A percentile compares a stretch with the other conserved stretches of the same genome.
Evolutionary conservation across 2,329 filamentous ascomycete genomes (phyloP).

Genomic region (Penicillium sp.): DNA sequence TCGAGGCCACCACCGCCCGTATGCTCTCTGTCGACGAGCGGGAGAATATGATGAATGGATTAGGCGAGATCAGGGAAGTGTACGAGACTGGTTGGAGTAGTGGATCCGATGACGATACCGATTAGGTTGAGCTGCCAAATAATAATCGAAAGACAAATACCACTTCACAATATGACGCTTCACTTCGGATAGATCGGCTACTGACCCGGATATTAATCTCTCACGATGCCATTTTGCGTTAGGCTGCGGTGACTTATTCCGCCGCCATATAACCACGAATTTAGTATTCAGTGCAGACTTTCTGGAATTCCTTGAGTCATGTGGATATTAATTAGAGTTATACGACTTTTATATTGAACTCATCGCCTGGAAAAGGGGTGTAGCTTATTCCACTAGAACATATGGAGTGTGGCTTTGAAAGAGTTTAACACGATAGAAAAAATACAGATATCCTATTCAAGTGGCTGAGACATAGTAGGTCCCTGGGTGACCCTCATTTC

Average conservation of each 20-base stretch:
- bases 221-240: neutral
- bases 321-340: neutral
- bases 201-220: neutral
- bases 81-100: conserved; percentile 88
- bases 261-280: neutral
- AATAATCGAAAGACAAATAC: neutral
- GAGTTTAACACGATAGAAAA: neutral
- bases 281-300: neutral
- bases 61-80: conserved; percentile 80
- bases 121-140: conserved; percentile 21
- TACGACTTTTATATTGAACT: neutral
- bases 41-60: conserved; percentile 76
- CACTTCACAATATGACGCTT: neutral
- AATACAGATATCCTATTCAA: neutral
- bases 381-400: neutral
- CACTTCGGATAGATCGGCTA: neutral
- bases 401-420: neutral
- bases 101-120: conserved; percentile 53
- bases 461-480: neutral
- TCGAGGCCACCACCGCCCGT: conserved; percentile 66
- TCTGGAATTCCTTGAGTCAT: neutral
- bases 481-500: neutral
- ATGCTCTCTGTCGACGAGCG: conserved; percentile 73
- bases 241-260: neutral
- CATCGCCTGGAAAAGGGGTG: neutral